phyloP scores from a whole-genome alignment of 2,329 filamentous ascomycete genomes.

The Botrytis byssoidea region DNA sequence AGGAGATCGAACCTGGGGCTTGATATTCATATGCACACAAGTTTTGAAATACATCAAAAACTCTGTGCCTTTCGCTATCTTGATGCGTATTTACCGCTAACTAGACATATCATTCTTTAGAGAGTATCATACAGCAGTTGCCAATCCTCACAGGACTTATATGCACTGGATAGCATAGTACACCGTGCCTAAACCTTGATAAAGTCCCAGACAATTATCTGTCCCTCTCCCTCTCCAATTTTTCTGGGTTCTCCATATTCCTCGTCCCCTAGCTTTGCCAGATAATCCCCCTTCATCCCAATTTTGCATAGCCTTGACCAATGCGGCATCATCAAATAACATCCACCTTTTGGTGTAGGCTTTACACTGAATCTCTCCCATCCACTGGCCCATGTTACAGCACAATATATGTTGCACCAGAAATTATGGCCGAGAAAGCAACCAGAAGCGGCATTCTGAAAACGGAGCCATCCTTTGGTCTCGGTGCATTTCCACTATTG shows the following conservation, averaged over 20 bases:
- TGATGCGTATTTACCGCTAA: neutral
- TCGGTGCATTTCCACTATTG: conserved; percentile 14
- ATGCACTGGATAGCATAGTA: neutral
- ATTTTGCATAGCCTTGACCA: conserved; percentile 1
- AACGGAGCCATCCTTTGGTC: conserved; percentile 4
- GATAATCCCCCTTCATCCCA: neutral
- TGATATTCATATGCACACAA: neutral
- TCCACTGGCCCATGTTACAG: neutral
- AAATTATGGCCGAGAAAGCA: neutral
- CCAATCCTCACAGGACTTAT: neutral
- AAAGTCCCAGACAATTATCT: conserved; percentile 15
- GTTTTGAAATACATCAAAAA: neutral
- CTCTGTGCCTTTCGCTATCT: neutral
- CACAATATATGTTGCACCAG: neutral
- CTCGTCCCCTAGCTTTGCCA: conserved; percentile 2
- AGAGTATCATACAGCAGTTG: neutral
- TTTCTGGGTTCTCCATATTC: neutral
- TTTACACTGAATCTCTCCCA: conserved; percentile 5
- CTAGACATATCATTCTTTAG: neutral
- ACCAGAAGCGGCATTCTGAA: conserved; percentile 11
- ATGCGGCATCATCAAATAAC: conserved; percentile 3
- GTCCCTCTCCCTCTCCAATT: neutral
- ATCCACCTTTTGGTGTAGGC: neutral
- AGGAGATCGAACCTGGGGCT: neutral
- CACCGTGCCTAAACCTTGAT: neutral